Base-by-base conservation (phyloP, 2,329 filamentous ascomycete species). In the Aspergillus novoparasiticus region DNA sequence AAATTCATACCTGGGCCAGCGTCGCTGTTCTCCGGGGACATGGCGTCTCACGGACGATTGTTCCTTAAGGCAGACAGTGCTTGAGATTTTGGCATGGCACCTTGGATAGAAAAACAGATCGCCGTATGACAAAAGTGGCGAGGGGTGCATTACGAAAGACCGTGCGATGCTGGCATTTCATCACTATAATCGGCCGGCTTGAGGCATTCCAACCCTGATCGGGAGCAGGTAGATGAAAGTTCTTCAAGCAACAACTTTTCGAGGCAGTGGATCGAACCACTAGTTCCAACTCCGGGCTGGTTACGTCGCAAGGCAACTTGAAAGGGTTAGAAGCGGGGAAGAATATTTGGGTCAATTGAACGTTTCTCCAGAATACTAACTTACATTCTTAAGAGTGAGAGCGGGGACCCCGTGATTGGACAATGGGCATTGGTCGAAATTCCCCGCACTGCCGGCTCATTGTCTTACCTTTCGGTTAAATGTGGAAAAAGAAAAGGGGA, bases 1-100 rank as follows among this genome's bases (percentile, higher is more conserved):
- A 6, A n/a, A 51, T 51, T 62, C 64, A 66, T 68, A 72, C 69
- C 71, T 67, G 63, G 64, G 45, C 65, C 64, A 55, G 66, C 64
- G 59, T 72, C 65, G 62, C 71, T 68, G 58, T 66, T 69, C 61
- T 71, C 71, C 62, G 72, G 65, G 60, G 71, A 71, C 74, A 76
- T 76, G 61, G 63, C 66, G 70, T 65, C 66, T 72, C 71, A 69
- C 66, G 62, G 63, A 62, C 68, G 63, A 62, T 50, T 55, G 51
- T 48, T 60, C 48, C 10, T 64, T 57, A 45, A 57, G 50, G 60
- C 32, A 39, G 30, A 57, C 30, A 58, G 36, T 16, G 19, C 21
- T 59, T 46, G 55, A 23, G 23, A 53, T 39, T 54, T 60, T 60
- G 43, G 65, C 69, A 71, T 71, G 61, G 65, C 61, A 65, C 58